Evolutionary conservation across 305 asterid species (phyloP), one percentile per base, ranked within the genome.

Genomic region (Striga hermonthica): DNA sequence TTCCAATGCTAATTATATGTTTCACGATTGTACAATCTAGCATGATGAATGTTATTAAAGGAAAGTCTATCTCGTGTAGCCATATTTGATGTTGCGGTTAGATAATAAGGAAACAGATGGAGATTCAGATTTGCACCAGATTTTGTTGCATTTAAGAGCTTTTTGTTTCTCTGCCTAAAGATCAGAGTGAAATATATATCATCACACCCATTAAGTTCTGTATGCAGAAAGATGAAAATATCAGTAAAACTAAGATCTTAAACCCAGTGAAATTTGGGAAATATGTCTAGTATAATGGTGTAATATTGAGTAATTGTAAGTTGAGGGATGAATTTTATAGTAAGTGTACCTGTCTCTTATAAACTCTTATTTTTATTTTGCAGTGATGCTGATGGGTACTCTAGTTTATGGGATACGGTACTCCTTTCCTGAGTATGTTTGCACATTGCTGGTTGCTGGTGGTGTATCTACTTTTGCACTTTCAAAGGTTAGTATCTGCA

Each of bases 301-400:
- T 47, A 13, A 47, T 60, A 4, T 22, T 11, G 15, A 54, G 65
- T 31, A 55, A 62, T 37, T 39, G 39, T 22, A 22, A 22, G 31
- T 22, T 22, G 31, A 22, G 31, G 31, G 31, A 22, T 22, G 31
- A 22, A 22, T 22, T 0, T 22, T 22, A 22, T 22, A 14, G 16
- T 36, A 55, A 77, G 31, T 41, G 59, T 55, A 60, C 39, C 12
- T 43, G 49, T 49, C 35, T 52, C 63, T 11, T 57, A 64, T 14
- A 57, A 37, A 62, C 39, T 52, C 34, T 22, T 13, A 35, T 14
- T 62, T 55, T 60, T 57, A 65, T 72, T 76, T 47, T 80, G 91
- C 97, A 94, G 99, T 94, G 62, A 94, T 91, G 99, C 78, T 94
- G 62, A 94, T 94, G 99, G 99, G 99, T 45, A 62, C 97, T 1